A percentile compares a stretch with the other conserved stretches of the same genome.
phyloP scores from a whole-genome alignment of 2,329 filamentous ascomycete genomes.

The Diaporthe citrichinensis region DNA sequence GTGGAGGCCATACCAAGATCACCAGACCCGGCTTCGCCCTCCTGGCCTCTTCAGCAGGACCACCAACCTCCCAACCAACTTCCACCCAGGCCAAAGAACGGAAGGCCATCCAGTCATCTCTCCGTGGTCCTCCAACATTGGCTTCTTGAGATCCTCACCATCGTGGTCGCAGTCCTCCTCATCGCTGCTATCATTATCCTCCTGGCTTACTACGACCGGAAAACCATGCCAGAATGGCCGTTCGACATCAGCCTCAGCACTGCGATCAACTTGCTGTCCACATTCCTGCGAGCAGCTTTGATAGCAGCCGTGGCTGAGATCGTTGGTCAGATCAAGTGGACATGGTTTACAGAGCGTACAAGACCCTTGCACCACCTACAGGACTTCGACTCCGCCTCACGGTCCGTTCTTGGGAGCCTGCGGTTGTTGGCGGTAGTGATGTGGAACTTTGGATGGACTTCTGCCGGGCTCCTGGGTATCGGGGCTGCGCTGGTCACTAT shows the following conservation, averaged over 20 bases:
- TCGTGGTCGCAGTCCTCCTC: constrained; percentile 33
- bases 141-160: constrained; percentile 36
- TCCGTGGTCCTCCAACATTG: constrained; percentile 34
- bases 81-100: neutral
- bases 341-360: constrained; percentile 48
- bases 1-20: neutral
- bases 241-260: constrained; percentile 46
- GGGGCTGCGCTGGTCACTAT: constrained; percentile 46
- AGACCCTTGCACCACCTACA: constrained; percentile 49
- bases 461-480: constrained; percentile 42
- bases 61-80: neutral
- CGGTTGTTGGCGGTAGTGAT: constrained; percentile 44
- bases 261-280: constrained; percentile 43
- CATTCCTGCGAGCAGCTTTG: constrained; percentile 45
- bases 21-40: neutral
- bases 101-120: constrained; percentile 26
- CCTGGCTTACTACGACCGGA: constrained; percentile 31
- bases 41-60: constrained; percentile 25
- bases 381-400: constrained; percentile 50
- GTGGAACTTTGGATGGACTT: constrained; percentile 38
- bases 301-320: constrained; percentile 49
- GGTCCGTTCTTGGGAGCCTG: constrained; percentile 48
- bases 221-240: constrained; percentile 44
- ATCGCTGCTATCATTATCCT: constrained; percentile 37
- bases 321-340: constrained; percentile 52